Percentiles rank a stretch among this genome's conserved stretches.
Evolutionary conservation across 768 basidiomycete genomes (phyloP).

Genomic region (Mycena polygramma): DNA sequence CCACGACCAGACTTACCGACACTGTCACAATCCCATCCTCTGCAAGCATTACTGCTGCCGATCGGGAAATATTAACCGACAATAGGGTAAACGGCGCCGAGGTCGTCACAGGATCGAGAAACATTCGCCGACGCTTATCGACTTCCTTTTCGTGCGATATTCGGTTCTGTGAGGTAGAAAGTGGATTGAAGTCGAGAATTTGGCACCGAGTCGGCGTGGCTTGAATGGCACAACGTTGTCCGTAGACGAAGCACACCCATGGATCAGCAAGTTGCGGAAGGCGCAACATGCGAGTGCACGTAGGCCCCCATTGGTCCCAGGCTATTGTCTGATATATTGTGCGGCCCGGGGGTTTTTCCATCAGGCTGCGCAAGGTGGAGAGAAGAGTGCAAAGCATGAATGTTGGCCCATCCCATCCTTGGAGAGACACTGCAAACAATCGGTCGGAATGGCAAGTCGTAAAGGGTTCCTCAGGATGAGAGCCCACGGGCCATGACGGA

Average conservation of each 20-base stretch:
- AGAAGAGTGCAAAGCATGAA: constrained; percentile 48
- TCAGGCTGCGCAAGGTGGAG: constrained; percentile 45
- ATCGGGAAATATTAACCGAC: constrained; percentile 33
- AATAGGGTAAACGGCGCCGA: constrained; percentile 41
- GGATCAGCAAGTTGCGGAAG: constrained; percentile 42
- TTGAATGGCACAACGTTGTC: constrained; percentile 48
- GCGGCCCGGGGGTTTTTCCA: constrained; percentile 32
- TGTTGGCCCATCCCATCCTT: constrained; percentile 18
- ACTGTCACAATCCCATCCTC: constrained; percentile 52
- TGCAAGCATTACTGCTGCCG: constrained; percentile 50
- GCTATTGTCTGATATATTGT: constrained; percentile 27
- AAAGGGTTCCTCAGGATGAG: constrained; percentile 23
- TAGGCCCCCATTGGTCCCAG: constrained; percentile 51
- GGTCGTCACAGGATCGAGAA: constrained; percentile 43
- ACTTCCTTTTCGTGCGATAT: constrained; percentile 35
- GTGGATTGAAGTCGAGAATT: constrained; percentile 51
- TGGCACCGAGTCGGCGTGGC: constrained; percentile 37
- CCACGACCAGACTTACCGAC: constrained; percentile 41
- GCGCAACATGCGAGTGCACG: constrained; percentile 44
- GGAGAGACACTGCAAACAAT: constrained; percentile 46
- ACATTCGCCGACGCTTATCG: constrained; percentile 34
- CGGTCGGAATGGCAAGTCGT: constrained; percentile 43
- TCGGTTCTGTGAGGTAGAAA: constrained; percentile 37
- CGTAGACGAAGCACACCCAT: constrained; percentile 54
- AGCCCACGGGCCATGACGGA: constrained; percentile 42